phyloP scores from a whole-genome alignment of 106 monocot species.

The Acorus gramineus region DNA sequence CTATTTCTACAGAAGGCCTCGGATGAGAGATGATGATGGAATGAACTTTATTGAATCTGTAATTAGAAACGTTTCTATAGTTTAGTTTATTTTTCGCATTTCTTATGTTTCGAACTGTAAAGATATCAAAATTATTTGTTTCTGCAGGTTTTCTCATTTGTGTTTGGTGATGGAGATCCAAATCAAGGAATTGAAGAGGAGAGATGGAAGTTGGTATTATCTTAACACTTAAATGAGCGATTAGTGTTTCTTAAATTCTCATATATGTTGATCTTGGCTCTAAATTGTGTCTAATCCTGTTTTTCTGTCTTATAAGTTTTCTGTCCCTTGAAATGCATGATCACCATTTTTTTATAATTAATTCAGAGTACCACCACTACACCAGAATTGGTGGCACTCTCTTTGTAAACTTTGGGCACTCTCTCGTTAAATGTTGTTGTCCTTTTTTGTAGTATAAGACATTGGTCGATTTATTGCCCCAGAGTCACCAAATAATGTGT shows the following conservation, averaged over 20 bases:
- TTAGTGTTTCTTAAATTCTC: neutral
- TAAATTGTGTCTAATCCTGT: too few relatives aligned
- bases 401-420: too few relatives aligned
- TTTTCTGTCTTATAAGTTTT: too few relatives aligned
- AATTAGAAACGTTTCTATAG: slow-evolving; percentile 64
- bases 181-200: slow-evolving; percentile 96
- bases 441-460: too few relatives aligned
- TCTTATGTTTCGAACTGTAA: neutral
- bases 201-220: slow-evolving; percentile 89
- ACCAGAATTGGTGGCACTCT: too few relatives aligned
- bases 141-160: slow-evolving; percentile 95
- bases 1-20: slow-evolving; percentile 66
- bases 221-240: neutral
- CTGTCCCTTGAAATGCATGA: too few relatives aligned
- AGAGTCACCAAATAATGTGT: too few relatives aligned
- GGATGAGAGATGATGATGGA: slow-evolving; percentile 32
- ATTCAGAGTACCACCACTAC: too few relatives aligned
- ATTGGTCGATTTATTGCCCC: too few relatives aligned
- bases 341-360: too few relatives aligned
- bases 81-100: slow-evolving; percentile 15
- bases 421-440: too few relatives aligned
- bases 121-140: slow-evolving; percentile 7
- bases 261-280: neutral
- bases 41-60: slow-evolving; percentile 99
- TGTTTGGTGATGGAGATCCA: slow-evolving; percentile 99